These are phyloP conservation scores for Salix brachista DNA, from an alignment of 345 rosid genomes.

Conservation along the genomic window DNA sequence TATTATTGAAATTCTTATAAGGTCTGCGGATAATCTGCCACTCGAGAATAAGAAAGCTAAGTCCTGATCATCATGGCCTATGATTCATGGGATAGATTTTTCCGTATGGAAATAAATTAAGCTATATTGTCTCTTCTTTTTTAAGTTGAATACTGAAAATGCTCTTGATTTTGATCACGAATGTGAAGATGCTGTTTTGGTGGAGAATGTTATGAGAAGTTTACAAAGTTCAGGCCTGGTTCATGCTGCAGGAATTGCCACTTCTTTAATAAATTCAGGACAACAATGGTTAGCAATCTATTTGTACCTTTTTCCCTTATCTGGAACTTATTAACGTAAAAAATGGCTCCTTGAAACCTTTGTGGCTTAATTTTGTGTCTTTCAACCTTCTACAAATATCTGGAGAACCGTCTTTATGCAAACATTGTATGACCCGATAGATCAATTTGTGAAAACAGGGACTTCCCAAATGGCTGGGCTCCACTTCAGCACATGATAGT, in stretches of 20 bases:
- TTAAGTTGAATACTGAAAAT: background rate
- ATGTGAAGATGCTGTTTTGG: slow-evolving; percentile 46
- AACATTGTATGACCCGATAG: background rate
- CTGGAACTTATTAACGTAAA: background rate
- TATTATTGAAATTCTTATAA: background rate
- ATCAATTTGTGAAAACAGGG: slow-evolving; percentile 43
- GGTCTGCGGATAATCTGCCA: background rate
- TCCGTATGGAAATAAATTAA: background rate
- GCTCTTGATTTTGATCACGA: slow-evolving; percentile 34
- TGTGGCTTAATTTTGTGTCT: background rate
- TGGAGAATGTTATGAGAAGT: slow-evolving; percentile 51
- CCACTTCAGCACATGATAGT: slow-evolving; percentile 78
- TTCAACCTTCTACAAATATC: background rate
- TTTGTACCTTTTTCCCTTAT: background rate
- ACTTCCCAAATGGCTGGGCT: slow-evolving; percentile 93
- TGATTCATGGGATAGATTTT: background rate
- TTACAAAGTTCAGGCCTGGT: slow-evolving; percentile 68
- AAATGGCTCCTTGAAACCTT: background rate
- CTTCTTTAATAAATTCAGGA: slow-evolving; percentile 63
- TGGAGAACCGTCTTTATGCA: background rate
- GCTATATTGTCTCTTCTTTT: background rate
- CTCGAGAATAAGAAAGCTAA: background rate
- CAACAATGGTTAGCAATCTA: slow-evolving; percentile 61
- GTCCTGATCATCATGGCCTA: background rate
- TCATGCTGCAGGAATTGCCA: slow-evolving; percentile 59